Evolutionary conservation across 2,329 filamentous ascomycete species (phyloP).

Genomic region (Pseudofabraea citricarpa): DNA sequence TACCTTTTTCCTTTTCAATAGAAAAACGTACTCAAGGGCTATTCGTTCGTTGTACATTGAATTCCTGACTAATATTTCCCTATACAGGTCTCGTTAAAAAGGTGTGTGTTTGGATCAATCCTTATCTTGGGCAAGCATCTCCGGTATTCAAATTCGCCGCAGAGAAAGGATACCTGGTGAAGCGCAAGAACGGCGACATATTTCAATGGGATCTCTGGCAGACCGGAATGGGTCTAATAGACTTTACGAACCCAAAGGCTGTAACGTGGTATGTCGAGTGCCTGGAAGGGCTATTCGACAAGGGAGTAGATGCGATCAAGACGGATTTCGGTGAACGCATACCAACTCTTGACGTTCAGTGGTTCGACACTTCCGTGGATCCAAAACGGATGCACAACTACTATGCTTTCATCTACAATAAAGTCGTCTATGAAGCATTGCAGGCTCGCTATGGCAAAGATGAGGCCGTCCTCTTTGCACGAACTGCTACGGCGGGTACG

Average conservation of each 20-base stretch:
- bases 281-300: constrained; percentile 49
- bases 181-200: constrained; percentile 51
- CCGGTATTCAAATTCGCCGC: constrained; percentile 52
- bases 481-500: constrained; percentile 52
- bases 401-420: constrained; percentile 58
- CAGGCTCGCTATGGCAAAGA: constrained; percentile 41
- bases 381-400: constrained; percentile 59
- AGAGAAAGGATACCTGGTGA: constrained; percentile 53
- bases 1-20: no score
- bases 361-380: constrained; percentile 44
- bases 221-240: constrained; percentile 57
- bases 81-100: constrained; percentile 36
- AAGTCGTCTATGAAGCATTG: constrained; percentile 51
- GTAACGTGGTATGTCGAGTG: constrained; percentile 49
- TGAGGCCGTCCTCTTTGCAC: constrained; percentile 53
- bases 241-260: constrained; percentile 59
- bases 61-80: no score
- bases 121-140: constrained; percentile 56
- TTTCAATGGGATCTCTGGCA: constrained; percentile 65
- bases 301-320: constrained; percentile 57
- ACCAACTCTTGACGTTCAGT: constrained; percentile 48
- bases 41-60: no score
- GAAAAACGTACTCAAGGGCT: no score
- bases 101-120: constrained; percentile 59
- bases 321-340: constrained; percentile 62